A percentile compares a stretch with the other conserved stretches of the same genome.
These are phyloP conservation scores for Danielozyma ontarioensis DNA, from an alignment of 805 yeast genomes.

Conservation along the genomic window DNA sequence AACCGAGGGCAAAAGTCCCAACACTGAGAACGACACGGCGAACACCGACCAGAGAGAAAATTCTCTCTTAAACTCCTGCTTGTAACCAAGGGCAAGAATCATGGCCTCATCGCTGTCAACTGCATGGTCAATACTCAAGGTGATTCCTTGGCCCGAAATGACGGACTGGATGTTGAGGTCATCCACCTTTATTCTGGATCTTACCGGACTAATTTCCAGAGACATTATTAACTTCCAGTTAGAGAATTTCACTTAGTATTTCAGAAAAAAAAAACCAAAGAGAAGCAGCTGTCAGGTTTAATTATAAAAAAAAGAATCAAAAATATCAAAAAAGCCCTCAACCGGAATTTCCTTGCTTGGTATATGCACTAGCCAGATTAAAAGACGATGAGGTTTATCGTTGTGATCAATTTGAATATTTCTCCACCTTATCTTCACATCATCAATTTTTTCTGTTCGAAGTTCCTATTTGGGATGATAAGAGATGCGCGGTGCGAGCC, in stretches of 20 bases:
- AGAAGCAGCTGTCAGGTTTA: too few species aligned
- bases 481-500: not conserved
- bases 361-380: not conserved
- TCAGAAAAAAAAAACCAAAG: too few species aligned
- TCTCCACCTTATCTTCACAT: not conserved
- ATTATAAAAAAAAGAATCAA: too few species aligned
- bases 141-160: conserved; percentile 32
- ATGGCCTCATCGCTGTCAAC: conserved; percentile 47
- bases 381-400: not conserved
- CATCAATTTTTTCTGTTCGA: too few species aligned
- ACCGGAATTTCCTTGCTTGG: too few species aligned
- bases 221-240: too few species aligned
- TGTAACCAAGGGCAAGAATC: conserved; percentile 55
- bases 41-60: conserved; percentile 55
- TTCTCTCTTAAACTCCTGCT: conserved; percentile 57
- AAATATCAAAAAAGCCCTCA: too few species aligned
- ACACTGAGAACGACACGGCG: conserved; percentile 58
- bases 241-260: too few species aligned
- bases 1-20: conserved; percentile 61
- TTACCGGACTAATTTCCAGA: conserved; percentile 9
- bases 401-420: too few species aligned
- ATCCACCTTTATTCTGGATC: conserved; percentile 27
- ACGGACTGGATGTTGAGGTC: conserved; percentile 32
- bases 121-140: conserved; percentile 43
- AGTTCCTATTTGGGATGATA: not conserved